Base-by-base conservation (phyloP, 352 stramenopile species). In the Peronospora farinosa region DNA sequence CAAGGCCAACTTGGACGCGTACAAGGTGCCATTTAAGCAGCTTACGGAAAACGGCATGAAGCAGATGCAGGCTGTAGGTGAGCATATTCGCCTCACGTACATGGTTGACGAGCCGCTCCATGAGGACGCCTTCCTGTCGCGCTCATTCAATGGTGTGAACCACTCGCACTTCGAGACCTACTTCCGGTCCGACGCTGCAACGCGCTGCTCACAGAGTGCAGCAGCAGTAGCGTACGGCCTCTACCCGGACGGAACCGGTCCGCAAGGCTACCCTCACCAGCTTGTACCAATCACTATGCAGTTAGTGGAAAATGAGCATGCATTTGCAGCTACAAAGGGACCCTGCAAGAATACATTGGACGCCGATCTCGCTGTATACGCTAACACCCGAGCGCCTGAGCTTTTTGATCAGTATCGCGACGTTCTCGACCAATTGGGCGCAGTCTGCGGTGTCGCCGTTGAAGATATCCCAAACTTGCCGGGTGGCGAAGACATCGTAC, bases 201-300 rank as follows among this genome's bases (percentile, higher is more conserved):
- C 76, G 54, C 79, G 83, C 12, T 93, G 83, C 60, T 77, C 75
- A 25, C 83, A 93, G 51, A 91, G 79, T 46, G 83, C 83, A 1
- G 73, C 78, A 17, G 76, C 78, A 21, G 30, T 91, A 37, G 83
- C 76, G 13, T 87, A 86, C 44, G 83, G 83, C 1, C 54, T 93
- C 21, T 93, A 93, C 43, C 83, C 83, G 23, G 78, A 91, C 52
- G 79, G 79, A 51, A 88, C 79, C 2, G 83, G 79, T 1, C 83
- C 83, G 1, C 27, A 36, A 3, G 78, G 78, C 12, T 93, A 88
- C 48, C 57, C 63, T 17, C 75, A 75, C 39, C 69, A 92, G 40
- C 80, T 74, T 19, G 80, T 93, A 49, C 78, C 83, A 4, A 79
- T 93, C 50, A 90, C 79, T 31, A 93, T 93, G 83, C 74, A 93